Base-by-base conservation (phyloP, 1,284 basidiomycete species). In the Sporisorium graminicola region DNA sequence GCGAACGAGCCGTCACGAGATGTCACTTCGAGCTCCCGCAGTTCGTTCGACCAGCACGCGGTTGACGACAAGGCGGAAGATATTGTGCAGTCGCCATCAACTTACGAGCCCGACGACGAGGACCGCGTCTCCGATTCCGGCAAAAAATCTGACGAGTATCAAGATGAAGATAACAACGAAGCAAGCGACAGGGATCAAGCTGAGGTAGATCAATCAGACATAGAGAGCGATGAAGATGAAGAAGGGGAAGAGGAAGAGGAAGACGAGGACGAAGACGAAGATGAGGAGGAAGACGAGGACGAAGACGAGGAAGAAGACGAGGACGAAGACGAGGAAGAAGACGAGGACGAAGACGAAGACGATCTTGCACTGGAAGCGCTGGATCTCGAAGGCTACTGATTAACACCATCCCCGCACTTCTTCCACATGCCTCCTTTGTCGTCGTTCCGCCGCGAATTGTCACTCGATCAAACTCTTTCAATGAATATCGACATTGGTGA, bases 321-420 rank as follows among this genome's bases (percentile, higher is more conserved):
- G 0, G 68, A 77, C 14, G 68, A 71, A 3, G 69, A 72, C 2
- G 72, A 77, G 1, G 63, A 70, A 18, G 66, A 99, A 97, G 58
- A 99, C 94, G 57, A 99, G 87, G 88, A 97, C 94, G 7, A 96
- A 94, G 86, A 98, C 97, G 86, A 99, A 97, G 0, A 97, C 98
- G 26, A 99, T 94, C 86, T 99, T 94, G 87, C 99, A 95, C 81
- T 94, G 95, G 79, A 99, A 88, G 10, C 95, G 94, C 90, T 99
- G 98, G 88, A 99, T 98, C 59, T 97, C 42, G 73, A 75, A 60
- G 73, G 73, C 31, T 75, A 75, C 24, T 75, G 31, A 72, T 35
- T 20, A 26, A 20, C 40, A 31, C 16, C 13, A 5, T 18, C 26
- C 13, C 13, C 16, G 14, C 5, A 8, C 9, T 20, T 31, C 7